Base-by-base conservation (phyloP, 208 protist species). In the Trypanosomatidae sp. region DNA sequence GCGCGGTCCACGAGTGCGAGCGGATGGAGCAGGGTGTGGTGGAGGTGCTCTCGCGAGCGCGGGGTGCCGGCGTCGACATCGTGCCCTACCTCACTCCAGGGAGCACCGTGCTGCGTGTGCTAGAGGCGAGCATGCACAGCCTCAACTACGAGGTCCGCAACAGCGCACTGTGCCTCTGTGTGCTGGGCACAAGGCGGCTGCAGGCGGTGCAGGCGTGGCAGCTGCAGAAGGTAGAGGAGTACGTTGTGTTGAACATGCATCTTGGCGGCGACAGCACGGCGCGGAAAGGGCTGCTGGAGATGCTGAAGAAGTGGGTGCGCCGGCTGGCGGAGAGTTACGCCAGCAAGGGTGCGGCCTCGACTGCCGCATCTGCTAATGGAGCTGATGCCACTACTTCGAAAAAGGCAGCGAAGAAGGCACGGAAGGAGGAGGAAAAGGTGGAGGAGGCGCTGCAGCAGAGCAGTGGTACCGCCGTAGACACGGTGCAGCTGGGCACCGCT, bases 241-340 rank as follows among this genome's bases (percentile, higher is more conserved):
- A 89, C 66, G 46, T 95, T 10, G 74, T 83, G 7, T 76, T 89
- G 13, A 93, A 97, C 73, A 88, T 95, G 85, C 84, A 95, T 55
- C 86, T 86, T 22, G 93, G 91, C 53, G 91, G 91, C 12, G 91
- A 97, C 72, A 91, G 84, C 46, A 89, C 85, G 3, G 89, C 90
- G 8, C 83, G 87, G 53, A 88, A 90, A 30, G 76, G 74, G 47
- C 74, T 97, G 33, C 66, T 91, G 43, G 85, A 91, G 68, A 74
- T 79, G 53, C 65, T 88, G 50, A 86, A 84, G 64, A 94, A 95
- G 76, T 97, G 93, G 93, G 69, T 81, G 4, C 76, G 76, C 39
- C 86, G 91, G 6, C 65, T 95, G 5, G 36, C 43, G 62, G 81
- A 87, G 59, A 83, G 77, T 68, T 81, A 81, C 74, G 55, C 60